Evolutionary conservation across 2,329 filamentous ascomycete genomes (phyloP), one percentile per base, ranked within the genome.

Genomic region (Zymoseptoria brevis): DNA sequence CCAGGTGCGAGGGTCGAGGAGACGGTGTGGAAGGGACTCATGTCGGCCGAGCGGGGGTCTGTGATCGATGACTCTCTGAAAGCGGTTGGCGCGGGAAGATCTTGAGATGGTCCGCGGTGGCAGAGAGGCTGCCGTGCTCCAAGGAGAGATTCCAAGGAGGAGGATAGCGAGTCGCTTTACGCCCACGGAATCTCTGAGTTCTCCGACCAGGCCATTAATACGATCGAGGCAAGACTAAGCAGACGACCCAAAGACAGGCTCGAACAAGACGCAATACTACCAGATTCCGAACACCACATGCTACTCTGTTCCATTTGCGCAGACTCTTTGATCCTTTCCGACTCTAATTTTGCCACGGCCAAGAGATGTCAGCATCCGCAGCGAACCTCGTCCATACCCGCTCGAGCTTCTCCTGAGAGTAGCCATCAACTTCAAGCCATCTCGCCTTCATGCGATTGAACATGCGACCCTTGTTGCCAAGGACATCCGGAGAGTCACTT

Each of bases 1-100:
- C 78, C 78, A 1, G 77, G 86, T n/a, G 58, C 67, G 59, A 66
- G 66, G 41, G 57, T 71, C 21, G 50, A 48, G 11, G 68, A 71
- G 45, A 57, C 60, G 11, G 77, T 87, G 0, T 96, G 91, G 91
- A 82, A 79, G 54, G 81, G 83, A 30, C 78, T 85, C 9, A 83
- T 92, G 9, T 82, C 82, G 8, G 87, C 87, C 8, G 81, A 82
- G 55, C 82, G 82, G 4, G 82, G 81, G 1, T 76, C 82, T 67
- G 83, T 82, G 7, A 77, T 87, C 1, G 82, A 86, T 22, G 85
- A 89, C 64, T 87, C 89, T 21, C 73, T 93, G 58, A 79, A 75
- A 57, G 74, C 73, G 29, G 68, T 71, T 29, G 22, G 13, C 8
- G 22, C 35, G 11, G 35, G 35, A n/a, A 45, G 35, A 45, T n/a